phyloP scores from a whole-genome alignment of 1,139 yeast genomes.

The Yamadazyma dushanensis region DNA sequence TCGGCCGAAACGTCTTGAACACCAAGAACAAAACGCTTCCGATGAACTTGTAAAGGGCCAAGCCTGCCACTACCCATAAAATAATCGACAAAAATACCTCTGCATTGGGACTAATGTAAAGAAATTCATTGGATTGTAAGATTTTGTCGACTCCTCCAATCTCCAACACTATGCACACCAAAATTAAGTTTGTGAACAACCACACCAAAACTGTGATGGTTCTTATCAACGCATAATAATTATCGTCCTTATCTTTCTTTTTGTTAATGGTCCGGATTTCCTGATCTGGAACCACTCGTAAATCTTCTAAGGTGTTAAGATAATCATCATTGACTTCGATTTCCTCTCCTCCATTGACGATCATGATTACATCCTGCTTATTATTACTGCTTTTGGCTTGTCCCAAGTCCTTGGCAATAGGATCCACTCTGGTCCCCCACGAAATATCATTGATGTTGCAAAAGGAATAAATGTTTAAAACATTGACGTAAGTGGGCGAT shows the following conservation, averaged over 20 bases:
- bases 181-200: conserved; percentile 46
- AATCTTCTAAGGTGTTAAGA: conserved; percentile 46
- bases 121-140: conserved; percentile 17
- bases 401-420: conserved; percentile 65
- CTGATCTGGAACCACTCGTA: conserved; percentile 32
- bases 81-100: conserved; percentile 44
- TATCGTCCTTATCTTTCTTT: conserved; percentile 34
- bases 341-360: conserved; percentile 61
- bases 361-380: conserved; percentile 66
- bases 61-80: conserved; percentile 51
- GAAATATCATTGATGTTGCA: conserved; percentile 94
- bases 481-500: conserved; percentile 76
- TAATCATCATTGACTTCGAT: conserved; percentile 62
- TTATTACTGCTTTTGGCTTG: conserved; percentile 57
- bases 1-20: conserved; percentile 38
- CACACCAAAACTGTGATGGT: conserved; percentile 48
- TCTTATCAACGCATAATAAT: conserved; percentile 47
- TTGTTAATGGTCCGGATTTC: conserved; percentile 19
- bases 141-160: conserved; percentile 41
- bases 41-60: conserved; percentile 42
- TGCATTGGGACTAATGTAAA: conserved; percentile 36
- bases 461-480: conserved; percentile 78
- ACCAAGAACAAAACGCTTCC: conserved; percentile 42
- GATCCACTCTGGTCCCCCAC: conserved; percentile 85
- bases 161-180: conserved; percentile 43